Evolutionary conservation across 169 alveolate species (phyloP).

Genomic region (Sarcocystis neurona): DNA sequence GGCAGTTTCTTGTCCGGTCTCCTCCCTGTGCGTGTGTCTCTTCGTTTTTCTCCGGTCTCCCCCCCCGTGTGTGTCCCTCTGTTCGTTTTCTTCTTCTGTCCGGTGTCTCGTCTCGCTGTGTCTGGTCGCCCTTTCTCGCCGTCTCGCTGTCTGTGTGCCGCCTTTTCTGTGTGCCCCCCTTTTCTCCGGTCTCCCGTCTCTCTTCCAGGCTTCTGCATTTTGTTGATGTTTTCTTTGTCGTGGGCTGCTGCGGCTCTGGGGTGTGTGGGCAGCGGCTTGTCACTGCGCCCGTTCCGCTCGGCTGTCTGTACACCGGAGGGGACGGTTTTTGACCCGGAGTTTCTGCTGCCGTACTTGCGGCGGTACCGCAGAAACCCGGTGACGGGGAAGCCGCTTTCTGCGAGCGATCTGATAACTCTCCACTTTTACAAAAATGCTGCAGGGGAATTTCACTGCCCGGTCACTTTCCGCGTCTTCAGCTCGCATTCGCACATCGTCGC

Average conservation of each 20-base stretch:
- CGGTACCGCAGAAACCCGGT: conserved; percentile 84
- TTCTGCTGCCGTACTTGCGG: conserved; percentile 78
- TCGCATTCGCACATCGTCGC: conserved; percentile 88
- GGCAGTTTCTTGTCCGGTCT: too few species aligned
- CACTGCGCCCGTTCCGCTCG: conserved; percentile 81
- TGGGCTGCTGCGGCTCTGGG: too few species aligned
- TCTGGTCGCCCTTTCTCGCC: neutral
- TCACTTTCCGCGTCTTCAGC: conserved; percentile 87
- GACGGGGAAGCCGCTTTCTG: conserved; percentile 82
- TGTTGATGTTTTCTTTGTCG: too few species aligned
- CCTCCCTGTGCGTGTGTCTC: too few species aligned
- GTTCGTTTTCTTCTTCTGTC: neutral
- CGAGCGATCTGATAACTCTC: conserved; percentile 77
- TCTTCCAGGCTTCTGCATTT: too few species aligned
- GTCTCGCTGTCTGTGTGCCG: too few species aligned
- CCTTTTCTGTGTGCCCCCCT: neutral
- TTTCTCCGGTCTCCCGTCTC: too few species aligned
- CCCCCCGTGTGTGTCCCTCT: too few species aligned
- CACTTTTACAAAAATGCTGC: conserved; percentile 81
- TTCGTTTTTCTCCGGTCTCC: neutral
- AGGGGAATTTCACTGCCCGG: conserved; percentile 90
- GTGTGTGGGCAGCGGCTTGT: conserved; percentile 73
- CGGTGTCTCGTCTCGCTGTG: neutral
- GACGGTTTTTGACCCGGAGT: conserved; percentile 77
- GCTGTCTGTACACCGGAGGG: conserved; percentile 88